A percentile compares a stretch with the other conserved stretches of the same genome.
Evolutionary conservation across 2,329 filamentous ascomycete species (phyloP).

Genomic region (Coleophoma cylindrospora): DNA sequence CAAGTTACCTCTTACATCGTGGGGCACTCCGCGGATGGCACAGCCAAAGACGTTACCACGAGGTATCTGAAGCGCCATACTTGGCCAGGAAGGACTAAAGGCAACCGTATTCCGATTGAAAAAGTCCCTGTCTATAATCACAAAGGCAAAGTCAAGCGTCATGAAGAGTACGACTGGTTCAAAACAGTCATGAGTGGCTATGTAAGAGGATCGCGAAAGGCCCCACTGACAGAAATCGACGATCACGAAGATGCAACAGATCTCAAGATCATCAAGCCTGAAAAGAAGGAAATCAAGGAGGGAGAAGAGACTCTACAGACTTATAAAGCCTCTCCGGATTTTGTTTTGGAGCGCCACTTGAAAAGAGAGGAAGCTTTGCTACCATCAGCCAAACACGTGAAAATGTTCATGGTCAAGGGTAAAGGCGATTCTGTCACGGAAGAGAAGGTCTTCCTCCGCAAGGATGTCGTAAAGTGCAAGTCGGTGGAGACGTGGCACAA

Average conservation of each 20-base stretch:
- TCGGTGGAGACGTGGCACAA: constrained; percentile 97
- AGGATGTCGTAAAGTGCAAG: constrained; percentile 80
- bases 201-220: constrained; percentile 39
- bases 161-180: constrained; percentile 87
- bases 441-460: constrained; percentile 75
- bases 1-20: constrained; percentile 89
- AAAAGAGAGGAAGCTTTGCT: constrained; percentile 87
- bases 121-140: constrained; percentile 77
- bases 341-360: constrained; percentile 78
- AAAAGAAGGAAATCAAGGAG: constrained; percentile 69
- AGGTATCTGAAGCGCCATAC: constrained; percentile 79
- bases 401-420: constrained; percentile 66
- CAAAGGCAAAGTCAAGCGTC: constrained; percentile 69
- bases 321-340: constrained; percentile 82
- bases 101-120: constrained; percentile 70
- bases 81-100: constrained; percentile 87
- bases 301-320: constrained; percentile 81
- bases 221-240: constrained; percentile 65
- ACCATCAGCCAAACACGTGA: constrained; percentile 62
- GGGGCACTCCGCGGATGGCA: constrained; percentile 76
- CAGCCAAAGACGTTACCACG: constrained; percentile 91
- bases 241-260: constrained; percentile 75
- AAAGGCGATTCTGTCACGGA: constrained; percentile 70
- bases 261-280: constrained; percentile 65
- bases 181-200: constrained; percentile 74